Evolutionary conservation across 2,329 filamentous ascomycete species (phyloP).

Genomic region (Endothia cerciana): DNA sequence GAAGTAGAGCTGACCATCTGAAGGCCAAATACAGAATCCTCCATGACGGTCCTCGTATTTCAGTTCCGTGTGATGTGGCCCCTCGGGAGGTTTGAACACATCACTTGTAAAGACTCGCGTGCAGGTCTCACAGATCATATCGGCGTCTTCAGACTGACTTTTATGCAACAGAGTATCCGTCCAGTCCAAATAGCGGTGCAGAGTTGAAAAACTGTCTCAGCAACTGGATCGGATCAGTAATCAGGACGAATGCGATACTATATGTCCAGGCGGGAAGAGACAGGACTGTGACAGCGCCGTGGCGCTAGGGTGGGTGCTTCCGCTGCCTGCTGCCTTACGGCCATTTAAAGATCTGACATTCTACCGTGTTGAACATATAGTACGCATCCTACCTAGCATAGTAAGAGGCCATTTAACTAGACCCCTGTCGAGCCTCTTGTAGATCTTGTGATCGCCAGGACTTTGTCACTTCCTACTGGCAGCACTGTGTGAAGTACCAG

Average conservation of each 20-base stretch:
- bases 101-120: neutral
- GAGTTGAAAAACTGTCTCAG: neutral
- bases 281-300: neutral
- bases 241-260: neutral
- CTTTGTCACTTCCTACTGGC: neutral
- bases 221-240: neutral
- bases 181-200: too few relatives aligned
- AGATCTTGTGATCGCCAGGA: neutral
- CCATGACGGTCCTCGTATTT: neutral
- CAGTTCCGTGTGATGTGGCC: conserved; percentile 8
- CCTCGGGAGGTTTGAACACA: neutral
- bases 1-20: neutral
- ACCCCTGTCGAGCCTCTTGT: neutral
- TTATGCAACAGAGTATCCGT: too few relatives aligned
- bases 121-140: conserved; percentile 4
- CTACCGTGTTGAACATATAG: neutral
- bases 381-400: neutral
- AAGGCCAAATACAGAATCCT: conserved; percentile 8
- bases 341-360: neutral
- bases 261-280: neutral
- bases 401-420: neutral
- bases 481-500: neutral
- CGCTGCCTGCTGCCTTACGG: neutral
- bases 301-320: neutral
- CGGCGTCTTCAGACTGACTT: neutral